Percentiles rank a stretch among this genome's conserved stretches.
Evolutionary conservation across 1,284 basidiomycete species (phyloP).

Genomic region (Ceratobasidium theobromae): DNA sequence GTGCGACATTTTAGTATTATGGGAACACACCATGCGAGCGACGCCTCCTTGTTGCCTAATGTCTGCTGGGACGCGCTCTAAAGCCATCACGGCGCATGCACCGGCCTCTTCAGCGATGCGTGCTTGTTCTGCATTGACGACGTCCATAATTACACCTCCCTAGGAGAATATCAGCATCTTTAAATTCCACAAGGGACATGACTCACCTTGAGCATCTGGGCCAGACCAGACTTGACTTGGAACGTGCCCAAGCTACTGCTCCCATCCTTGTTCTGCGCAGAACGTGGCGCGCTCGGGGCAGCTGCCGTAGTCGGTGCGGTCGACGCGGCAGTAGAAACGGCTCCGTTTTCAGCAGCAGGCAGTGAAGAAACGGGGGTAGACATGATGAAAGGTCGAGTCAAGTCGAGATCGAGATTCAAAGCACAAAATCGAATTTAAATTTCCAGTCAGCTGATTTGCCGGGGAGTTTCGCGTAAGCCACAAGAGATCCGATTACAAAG

Average conservation of each 20-base stretch:
- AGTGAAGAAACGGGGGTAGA: constrained; percentile 25
- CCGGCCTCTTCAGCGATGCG: constrained; percentile 97
- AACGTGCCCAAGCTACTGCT: constrained; percentile 26
- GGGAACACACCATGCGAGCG: constrained; percentile 77
- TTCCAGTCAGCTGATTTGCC: constrained; percentile 12
- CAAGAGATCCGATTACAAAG: constrained; percentile 28
- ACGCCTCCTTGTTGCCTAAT: constrained; percentile 90
- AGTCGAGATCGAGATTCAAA: background rate
- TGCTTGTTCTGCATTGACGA: constrained; percentile 85
- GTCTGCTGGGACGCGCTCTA: constrained; percentile 94
- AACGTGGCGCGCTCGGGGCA: constrained; percentile 1
- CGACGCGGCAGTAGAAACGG: background rate
- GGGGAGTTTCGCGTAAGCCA: constrained; percentile 8
- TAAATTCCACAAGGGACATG: background rate
- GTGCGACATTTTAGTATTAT: background rate
- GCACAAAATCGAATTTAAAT: constrained; percentile 27
- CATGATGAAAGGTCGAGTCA: constrained; percentile 22
- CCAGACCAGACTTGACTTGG: constrained; percentile 89
- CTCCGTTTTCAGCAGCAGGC: background rate
- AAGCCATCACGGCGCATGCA: constrained; percentile 96
- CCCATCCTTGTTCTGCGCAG: constrained; percentile 24
- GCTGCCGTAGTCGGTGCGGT: background rate
- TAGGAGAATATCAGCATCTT: constrained; percentile 39
- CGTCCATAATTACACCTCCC: constrained; percentile 93
- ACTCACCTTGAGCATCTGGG: constrained; percentile 89